Conservation (phyloP, 257 asterid genomes). For the Leonotis leonurus region DNA sequence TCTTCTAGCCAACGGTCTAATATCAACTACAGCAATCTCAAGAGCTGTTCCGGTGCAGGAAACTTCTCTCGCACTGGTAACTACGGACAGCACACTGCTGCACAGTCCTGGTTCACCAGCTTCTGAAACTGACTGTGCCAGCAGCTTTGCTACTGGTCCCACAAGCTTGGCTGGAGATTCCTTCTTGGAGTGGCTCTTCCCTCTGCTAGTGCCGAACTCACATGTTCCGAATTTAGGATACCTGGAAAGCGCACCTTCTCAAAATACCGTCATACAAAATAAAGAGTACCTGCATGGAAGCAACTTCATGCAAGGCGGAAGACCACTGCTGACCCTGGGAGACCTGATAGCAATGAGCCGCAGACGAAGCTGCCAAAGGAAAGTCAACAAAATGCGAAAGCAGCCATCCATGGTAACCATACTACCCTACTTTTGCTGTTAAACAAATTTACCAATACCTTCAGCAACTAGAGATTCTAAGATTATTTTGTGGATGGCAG, state of each 20-base stretch:
- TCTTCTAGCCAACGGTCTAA: slow-evolving; percentile 47
- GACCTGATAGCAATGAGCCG: slow-evolving; percentile 93
- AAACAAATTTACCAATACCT: neutral
- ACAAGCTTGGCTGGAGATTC: slow-evolving; percentile 53
- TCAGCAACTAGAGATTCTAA: neutral
- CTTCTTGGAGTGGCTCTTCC: slow-evolving; percentile 87
- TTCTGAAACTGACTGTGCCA: slow-evolving; percentile 40
- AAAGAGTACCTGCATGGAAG: slow-evolving; percentile 24
- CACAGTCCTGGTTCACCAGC: slow-evolving; percentile 45
- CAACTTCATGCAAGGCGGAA: slow-evolving; percentile 31
- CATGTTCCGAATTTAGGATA: slow-evolving; percentile 18
- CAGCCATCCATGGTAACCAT: slow-evolving; percentile 47
- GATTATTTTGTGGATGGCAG: slow-evolving; percentile 31
- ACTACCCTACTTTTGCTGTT: neutral
- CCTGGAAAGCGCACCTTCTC: slow-evolving; percentile 24
- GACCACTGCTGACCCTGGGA: slow-evolving; percentile 67
- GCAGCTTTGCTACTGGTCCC: slow-evolving; percentile 52
- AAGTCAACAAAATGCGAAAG: slow-evolving; percentile 35
- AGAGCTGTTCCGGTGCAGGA: slow-evolving; percentile 41
- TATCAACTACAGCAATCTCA: slow-evolving; percentile 29
- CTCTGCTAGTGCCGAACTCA: slow-evolving; percentile 42
- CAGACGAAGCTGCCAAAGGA: slow-evolving; percentile 67
- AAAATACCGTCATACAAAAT: slow-evolving; percentile 9
- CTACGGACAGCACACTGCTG: slow-evolving; percentile 14
- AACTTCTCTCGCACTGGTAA: slow-evolving; percentile 10